Evolutionary conservation across 495 filamentous ascomycete genomes (phyloP).

Genomic region (Penicillium cataractarum): DNA sequence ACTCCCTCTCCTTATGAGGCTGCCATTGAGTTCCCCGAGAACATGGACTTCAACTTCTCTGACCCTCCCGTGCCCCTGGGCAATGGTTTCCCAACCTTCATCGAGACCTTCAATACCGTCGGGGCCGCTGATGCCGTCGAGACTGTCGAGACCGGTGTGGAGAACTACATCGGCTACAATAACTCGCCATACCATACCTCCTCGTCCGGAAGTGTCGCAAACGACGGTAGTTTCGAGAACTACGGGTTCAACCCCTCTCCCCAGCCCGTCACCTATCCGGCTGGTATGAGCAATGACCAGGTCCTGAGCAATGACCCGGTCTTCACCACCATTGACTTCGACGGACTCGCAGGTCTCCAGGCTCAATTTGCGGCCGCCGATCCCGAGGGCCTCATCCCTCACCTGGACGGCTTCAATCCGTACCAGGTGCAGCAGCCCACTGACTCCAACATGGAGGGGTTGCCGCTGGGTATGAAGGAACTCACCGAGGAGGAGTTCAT

Average conservation of each 20-base stretch:
- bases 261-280: slow-evolving; percentile 9
- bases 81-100: slow-evolving; percentile 33
- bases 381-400: slow-evolving; percentile 39
- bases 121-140: background rate
- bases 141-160: background rate
- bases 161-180: background rate
- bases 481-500: background rate
- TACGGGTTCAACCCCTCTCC: background rate
- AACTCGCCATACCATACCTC: slow-evolving; percentile 40
- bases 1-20: slow-evolving; percentile 30
- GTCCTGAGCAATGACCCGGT: background rate
- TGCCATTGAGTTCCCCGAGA: slow-evolving; percentile 22
- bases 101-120: slow-evolving; percentile 9
- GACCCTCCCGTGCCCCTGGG: slow-evolving; percentile 31
- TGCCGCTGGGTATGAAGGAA: too few relatives aligned
- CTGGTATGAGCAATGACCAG: slow-evolving; percentile 20
- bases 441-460: too few relatives aligned
- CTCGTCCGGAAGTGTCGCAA: too few relatives aligned
- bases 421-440: too few relatives aligned
- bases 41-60: slow-evolving; percentile 34
- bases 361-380: slow-evolving; percentile 56
- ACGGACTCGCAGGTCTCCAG: slow-evolving; percentile 36
- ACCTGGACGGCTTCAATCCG: slow-evolving; percentile 1
- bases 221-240: slow-evolving; percentile 14
- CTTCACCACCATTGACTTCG: background rate